phyloP scores from a whole-genome alignment of 441 rosid genomes.

The Adansonia rubrostipa region DNA sequence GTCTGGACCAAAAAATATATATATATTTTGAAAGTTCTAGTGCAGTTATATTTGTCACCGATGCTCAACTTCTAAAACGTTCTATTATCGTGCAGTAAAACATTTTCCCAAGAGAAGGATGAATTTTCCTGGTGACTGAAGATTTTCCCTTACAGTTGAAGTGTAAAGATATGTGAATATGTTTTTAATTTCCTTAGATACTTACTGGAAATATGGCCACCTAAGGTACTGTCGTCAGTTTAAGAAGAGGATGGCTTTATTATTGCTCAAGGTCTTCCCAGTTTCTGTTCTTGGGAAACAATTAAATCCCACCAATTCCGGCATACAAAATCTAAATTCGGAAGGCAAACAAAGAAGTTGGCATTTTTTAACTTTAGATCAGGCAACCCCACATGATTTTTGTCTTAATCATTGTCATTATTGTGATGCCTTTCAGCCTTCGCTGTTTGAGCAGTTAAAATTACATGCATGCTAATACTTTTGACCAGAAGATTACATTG shows the following conservation, averaged over 20 bases:
- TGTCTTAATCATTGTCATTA: slow-evolving; percentile 27
- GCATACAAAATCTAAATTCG: background rate
- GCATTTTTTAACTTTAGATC: background rate
- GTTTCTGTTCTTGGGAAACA: background rate
- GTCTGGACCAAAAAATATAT: too few relatives aligned
- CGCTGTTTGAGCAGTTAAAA: slow-evolving; percentile 12
- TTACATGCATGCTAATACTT: background rate
- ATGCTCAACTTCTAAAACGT: background rate
- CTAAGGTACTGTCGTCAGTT: background rate
- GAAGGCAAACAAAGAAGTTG: background rate
- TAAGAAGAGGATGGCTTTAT: background rate
- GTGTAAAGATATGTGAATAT: background rate
- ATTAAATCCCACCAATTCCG: slow-evolving; percentile 1
- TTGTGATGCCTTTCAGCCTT: background rate
- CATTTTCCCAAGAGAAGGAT: background rate
- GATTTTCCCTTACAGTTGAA: background rate
- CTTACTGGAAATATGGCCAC: background rate
- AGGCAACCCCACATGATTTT: slow-evolving; percentile 36
- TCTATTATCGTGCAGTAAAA: background rate
- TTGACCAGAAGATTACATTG: slow-evolving; percentile 5
- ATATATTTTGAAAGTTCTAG: too few relatives aligned
- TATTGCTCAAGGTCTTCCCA: background rate
- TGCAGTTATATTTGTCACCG: too few relatives aligned
- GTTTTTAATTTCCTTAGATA: background rate
- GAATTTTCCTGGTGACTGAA: background rate